A percentile compares a stretch with the other conserved stretches of the same genome.
phyloP scores from a whole-genome alignment of 176 grass and related monocot genomes.

The Ananas comosus region DNA sequence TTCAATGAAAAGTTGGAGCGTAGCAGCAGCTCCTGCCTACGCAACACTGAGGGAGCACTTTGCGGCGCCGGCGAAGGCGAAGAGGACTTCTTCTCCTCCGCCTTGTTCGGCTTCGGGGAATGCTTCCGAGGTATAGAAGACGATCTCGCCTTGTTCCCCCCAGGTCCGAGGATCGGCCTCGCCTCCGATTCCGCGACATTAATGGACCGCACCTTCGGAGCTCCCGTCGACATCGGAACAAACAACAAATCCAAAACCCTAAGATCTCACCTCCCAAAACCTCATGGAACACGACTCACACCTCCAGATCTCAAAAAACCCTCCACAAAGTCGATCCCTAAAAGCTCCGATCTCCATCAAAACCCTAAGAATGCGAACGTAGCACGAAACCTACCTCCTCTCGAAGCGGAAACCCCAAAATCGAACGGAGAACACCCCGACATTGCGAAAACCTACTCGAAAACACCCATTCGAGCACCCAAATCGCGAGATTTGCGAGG shows the following conservation, averaged over 20 bases:
- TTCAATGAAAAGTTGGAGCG: constrained; percentile 45
- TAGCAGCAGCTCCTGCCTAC: constrained; percentile 73
- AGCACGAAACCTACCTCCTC: not conserved
- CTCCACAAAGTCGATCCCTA: not conserved
- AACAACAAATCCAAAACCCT: not conserved
- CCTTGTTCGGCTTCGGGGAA: constrained; percentile 9
- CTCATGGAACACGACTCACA: not conserved
- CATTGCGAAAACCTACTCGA: not conserved
- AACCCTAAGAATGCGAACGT: not conserved
- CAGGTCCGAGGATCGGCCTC: constrained; percentile 14
- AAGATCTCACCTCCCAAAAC: not conserved
- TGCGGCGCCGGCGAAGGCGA: not conserved
- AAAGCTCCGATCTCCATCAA: not conserved
- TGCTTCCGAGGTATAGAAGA: constrained; percentile 11
- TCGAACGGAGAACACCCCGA: not conserved
- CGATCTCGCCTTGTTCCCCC: constrained; percentile 16
- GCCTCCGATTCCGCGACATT: constrained; percentile 16
- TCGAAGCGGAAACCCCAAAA: not conserved
- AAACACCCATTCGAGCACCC: not conserved
- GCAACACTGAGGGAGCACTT: constrained; percentile 23
- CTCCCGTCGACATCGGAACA: constrained; percentile 11
- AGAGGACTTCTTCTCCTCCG: constrained; percentile 9
- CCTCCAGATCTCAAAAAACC: constrained; percentile 5
- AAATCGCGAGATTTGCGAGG: not conserved
- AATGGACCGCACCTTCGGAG: constrained; percentile 11